Percentiles rank a stretch among this genome's conserved stretches.
phyloP scores from a whole-genome alignment of 129 eudicot species.

The Logfia minima region DNA sequence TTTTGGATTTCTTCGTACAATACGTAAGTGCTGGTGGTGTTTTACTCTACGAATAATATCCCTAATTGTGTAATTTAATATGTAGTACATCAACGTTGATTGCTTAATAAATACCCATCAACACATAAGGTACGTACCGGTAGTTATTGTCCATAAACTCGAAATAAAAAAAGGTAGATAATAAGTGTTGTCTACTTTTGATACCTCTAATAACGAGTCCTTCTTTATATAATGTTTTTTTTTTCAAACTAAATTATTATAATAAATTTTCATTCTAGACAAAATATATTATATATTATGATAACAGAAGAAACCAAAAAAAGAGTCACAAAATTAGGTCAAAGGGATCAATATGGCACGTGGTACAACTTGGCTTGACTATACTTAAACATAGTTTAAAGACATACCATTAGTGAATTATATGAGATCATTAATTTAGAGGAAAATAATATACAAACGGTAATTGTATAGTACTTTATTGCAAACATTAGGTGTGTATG shows the following conservation, averaged over 20 bases:
- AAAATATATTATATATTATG: not conserved
- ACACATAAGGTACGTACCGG: not conserved
- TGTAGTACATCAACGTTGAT: too few species aligned
- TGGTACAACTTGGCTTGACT: conserved; percentile 42
- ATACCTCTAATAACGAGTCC: too few species aligned
- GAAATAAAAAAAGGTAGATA: too few species aligned
- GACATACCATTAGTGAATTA: conserved; percentile 28
- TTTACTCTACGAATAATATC: too few species aligned
- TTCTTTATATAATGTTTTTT: too few species aligned
- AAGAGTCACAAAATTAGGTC: conserved; percentile 18
- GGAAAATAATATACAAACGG: not conserved
- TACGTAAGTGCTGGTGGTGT: too few species aligned
- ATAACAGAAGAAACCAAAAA: conserved; percentile 17
- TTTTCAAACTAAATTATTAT: not conserved
- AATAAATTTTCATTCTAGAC: not conserved
- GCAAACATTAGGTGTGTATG: not conserved
- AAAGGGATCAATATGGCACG: conserved; percentile 33
- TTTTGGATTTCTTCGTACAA: too few species aligned
- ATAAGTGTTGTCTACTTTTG: not conserved
- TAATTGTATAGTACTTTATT: not conserved
- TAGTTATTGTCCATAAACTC: not conserved
- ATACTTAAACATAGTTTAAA: conserved; percentile 17
- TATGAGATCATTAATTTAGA: not conserved
- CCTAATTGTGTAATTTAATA: too few species aligned
- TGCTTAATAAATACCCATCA: too few species aligned